A percentile compares a stretch with the other conserved stretches of the same genome.
Evolutionary conservation across 2,329 filamentous ascomycete species (phyloP).

Genomic region (Fusarium nygamai): DNA sequence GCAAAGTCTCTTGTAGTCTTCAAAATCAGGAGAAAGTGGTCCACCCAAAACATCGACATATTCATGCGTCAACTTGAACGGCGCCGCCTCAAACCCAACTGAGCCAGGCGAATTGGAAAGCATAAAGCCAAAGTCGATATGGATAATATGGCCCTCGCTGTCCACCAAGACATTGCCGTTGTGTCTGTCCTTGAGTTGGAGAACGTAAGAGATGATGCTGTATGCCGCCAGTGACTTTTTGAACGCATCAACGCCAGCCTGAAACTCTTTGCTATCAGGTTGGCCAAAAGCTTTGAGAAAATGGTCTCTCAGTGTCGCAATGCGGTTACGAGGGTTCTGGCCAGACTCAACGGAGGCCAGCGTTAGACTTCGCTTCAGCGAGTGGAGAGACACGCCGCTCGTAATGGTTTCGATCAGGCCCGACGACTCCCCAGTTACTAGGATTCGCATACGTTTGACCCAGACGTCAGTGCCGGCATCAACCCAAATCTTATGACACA

Average conservation of each 20-base stretch:
- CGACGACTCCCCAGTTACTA: constrained; percentile 86
- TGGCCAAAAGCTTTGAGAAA: constrained; percentile 83
- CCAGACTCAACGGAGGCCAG: constrained; percentile 78
- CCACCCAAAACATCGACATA: constrained; percentile 87
- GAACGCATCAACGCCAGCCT: constrained; percentile 79
- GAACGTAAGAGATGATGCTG: constrained; percentile 83
- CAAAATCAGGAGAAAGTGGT: constrained; percentile 73
- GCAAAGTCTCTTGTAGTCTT: constrained; percentile 80
- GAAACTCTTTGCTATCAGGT: constrained; percentile 74
- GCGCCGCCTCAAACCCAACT: constrained; percentile 86
- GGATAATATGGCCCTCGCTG: constrained; percentile 85
- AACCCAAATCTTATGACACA: constrained; percentile 84
- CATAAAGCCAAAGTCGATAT: constrained; percentile 93
- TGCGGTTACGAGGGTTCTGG: constrained; percentile 76
- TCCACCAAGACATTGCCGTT: constrained; percentile 89
- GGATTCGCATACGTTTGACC: constrained; percentile 88
- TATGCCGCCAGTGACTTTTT: constrained; percentile 85
- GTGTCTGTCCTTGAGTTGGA: constrained; percentile 87
- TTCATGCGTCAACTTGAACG: constrained; percentile 87
- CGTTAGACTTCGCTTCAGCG: constrained; percentile 83
- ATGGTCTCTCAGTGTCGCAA: constrained; percentile 84
- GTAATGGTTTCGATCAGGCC: constrained; percentile 89
- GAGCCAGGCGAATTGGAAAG: constrained; percentile 85
- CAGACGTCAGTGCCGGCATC: constrained; percentile 81
- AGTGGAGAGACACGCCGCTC: constrained; percentile 87